A percentile compares a stretch with the other conserved stretches of the same genome.
These are phyloP conservation scores for Paramyrothecium sp. DNA, from an alignment of 2,329 filamentous ascomycete species.

Conservation along the genomic window DNA sequence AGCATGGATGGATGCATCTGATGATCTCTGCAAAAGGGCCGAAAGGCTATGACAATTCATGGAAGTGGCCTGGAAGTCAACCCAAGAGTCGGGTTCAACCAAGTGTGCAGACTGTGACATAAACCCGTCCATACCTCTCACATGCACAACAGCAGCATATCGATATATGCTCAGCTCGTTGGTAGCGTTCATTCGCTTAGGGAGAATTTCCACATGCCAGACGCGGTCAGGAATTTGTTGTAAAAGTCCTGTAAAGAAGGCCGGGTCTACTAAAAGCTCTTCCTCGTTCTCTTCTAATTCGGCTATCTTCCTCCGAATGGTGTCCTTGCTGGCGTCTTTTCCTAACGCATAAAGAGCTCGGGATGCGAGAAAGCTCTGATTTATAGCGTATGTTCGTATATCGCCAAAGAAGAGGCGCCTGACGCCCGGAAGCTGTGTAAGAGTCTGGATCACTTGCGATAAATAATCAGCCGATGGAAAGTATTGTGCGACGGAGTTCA, in stretches of 20 bases:
- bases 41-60: neutral
- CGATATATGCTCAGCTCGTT: slow-evolving; percentile 20
- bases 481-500: slow-evolving; percentile 16
- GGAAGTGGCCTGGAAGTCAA: slow-evolving; percentile 5
- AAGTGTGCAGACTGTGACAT: neutral
- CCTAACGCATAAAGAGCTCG: neutral
- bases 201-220: slow-evolving; percentile 17
- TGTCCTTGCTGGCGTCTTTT: slow-evolving; percentile 2
- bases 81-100: slow-evolving; percentile 6
- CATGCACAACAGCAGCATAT: slow-evolving; percentile 16
- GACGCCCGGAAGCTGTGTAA: slow-evolving; percentile 2
- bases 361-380: slow-evolving; percentile 9
- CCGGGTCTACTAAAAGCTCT: slow-evolving; percentile 19
- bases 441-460: neutral
- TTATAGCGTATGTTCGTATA: slow-evolving; percentile 13
- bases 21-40: neutral
- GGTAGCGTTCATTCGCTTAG: slow-evolving; percentile 18
- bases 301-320: slow-evolving; percentile 8
- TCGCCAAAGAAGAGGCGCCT: slow-evolving; percentile 15
- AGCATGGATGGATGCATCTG: neutral
- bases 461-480: slow-evolving; percentile 13
- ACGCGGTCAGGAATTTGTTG: slow-evolving; percentile 7
- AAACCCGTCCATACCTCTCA: neutral
- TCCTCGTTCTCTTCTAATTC: slow-evolving; percentile 12
- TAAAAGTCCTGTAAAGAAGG: slow-evolving; percentile 16